Conservation (phyloP, 148 eudicot species). For the Mesembryanthemum crystallinum region DNA sequence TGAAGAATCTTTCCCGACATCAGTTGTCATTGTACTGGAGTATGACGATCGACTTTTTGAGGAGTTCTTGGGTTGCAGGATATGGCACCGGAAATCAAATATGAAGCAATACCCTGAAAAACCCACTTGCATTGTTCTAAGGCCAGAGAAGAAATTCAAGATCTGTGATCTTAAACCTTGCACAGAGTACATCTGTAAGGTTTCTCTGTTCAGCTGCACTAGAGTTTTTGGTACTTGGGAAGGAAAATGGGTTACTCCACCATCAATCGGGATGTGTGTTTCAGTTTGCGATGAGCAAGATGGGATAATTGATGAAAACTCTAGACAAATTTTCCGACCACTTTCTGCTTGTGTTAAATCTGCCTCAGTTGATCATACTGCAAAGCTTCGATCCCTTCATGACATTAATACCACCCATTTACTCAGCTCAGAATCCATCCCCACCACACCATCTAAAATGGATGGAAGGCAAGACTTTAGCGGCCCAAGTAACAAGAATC, state of each 20-base stretch:
- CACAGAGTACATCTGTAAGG: conserved; percentile 45
- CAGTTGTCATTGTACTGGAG: conserved; percentile 40
- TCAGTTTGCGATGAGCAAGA: conserved; percentile 28
- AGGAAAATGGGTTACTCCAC: conserved; percentile 51
- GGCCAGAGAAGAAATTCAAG: conserved; percentile 45
- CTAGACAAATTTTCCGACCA: conserved; percentile 13
- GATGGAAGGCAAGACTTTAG: conserved; percentile 31
- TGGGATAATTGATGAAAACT: conserved; percentile 14
- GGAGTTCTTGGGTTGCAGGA: conserved; percentile 43
- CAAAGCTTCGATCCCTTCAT: conserved; percentile 22
- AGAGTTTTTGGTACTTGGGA: conserved; percentile 40
- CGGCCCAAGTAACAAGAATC: conserved; percentile 20
- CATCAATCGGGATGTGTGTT: conserved; percentile 19
- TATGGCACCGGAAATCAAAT: conserved; percentile 47
- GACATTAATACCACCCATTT: conserved; percentile 26
- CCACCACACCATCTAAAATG: conserved; percentile 46
- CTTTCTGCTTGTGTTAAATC: conserved; percentile 11
- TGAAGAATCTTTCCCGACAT: conserved; percentile 39
- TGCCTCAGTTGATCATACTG: conserved; percentile 16
- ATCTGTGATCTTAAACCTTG: conserved; percentile 42
- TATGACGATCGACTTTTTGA: conserved; percentile 32
- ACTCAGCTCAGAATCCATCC: conserved; percentile 28
- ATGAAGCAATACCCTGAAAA: conserved; percentile 40
- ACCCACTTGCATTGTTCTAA: conserved; percentile 38
- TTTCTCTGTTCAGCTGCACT: conserved; percentile 44